Base-by-base conservation (phyloP, 139 green algal genomes). In the Microglena sp. region DNA sequence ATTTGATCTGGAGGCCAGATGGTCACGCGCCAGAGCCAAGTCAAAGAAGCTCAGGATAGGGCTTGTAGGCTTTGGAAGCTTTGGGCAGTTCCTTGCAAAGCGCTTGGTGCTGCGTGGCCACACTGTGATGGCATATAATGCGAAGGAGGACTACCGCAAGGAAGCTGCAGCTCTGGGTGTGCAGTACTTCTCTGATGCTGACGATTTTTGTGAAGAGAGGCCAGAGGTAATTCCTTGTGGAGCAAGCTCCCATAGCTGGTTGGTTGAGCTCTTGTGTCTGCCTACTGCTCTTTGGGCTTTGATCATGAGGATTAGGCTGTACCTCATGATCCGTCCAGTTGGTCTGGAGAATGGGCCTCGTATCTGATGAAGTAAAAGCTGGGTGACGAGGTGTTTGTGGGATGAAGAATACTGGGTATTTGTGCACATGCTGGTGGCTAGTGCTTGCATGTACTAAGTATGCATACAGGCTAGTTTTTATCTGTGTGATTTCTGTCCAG, bases 51-150 rank as follows among this genome's bases (percentile, higher is more conserved):
- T 98, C 31, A 90, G 73, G 15, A 82, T 98, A 29, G 93, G 89
- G 36, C 92, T 99, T 36, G 86, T 99, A 0, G 94, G 94, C 5
- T 99, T 99, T 69, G 94, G 94, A 28, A 99, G 85, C 0, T 99
- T 99, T 76, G 94, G 94, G 15, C 94, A 99, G 75, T 99, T 99
- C 67, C 64, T 99, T 6, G 94, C 92, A 0, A 82, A 82, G 60
- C 40, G 40, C 3, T 75, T 99, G 2, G 62, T 95, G 0, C 45
- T 46, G 1, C 35, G 30, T 2, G 43, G 55, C 24, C 74, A 76
- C 50, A 62, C 66, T 33, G 86, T 99, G 15, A 73, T 95, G 5
- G 90, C 8, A 78, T 67, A 0, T 76, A 86, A 35, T 97, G 98
- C 80, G 67, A 70, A 6, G 40, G 40, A 75, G 1, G 35, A 75